These are phyloP conservation scores for Fusarium gaditjirri DNA, from an alignment of 2,329 filamentous ascomycete species.

Conservation along the genomic window DNA sequence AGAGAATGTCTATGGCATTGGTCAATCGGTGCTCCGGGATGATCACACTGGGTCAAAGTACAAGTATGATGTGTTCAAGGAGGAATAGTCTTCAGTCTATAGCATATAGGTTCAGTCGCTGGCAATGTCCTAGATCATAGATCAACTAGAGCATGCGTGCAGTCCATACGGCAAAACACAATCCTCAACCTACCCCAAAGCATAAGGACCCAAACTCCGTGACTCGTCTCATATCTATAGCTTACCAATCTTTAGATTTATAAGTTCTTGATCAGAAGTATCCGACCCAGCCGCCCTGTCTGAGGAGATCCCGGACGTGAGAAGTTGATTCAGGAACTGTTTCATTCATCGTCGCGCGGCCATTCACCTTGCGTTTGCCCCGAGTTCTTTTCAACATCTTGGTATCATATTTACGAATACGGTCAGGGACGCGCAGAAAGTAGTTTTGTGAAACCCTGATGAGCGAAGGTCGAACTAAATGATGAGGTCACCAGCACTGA, in stretches of 20 bases:
- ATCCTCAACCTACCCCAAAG: neutral
- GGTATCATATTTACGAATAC: neutral
- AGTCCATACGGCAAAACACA: neutral
- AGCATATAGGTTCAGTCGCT: neutral
- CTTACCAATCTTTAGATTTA: neutral
- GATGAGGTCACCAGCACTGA: neutral
- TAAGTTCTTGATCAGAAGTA: neutral
- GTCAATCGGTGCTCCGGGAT: constrained; percentile 64
- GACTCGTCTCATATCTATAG: neutral
- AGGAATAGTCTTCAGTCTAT: constrained; percentile 50
- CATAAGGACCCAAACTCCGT: neutral
- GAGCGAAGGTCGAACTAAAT: neutral
- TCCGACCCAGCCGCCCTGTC: neutral
- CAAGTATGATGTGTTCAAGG: constrained; percentile 70
- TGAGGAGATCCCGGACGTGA: neutral
- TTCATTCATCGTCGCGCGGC: neutral
- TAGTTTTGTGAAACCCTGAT: neutral
- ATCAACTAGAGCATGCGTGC: neutral
- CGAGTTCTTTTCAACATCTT: neutral
- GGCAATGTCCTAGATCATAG: neutral
- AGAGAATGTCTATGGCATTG: constrained; percentile 71
- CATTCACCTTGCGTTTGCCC: neutral
- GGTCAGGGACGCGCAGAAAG: neutral
- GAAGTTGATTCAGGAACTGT: neutral
- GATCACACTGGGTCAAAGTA: constrained; percentile 70